A percentile compares a stretch with the other conserved stretches of the same genome.
Evolutionary conservation across 305 asterid genomes (phyloP).

Genomic region (Fraxinus paxiana): DNA sequence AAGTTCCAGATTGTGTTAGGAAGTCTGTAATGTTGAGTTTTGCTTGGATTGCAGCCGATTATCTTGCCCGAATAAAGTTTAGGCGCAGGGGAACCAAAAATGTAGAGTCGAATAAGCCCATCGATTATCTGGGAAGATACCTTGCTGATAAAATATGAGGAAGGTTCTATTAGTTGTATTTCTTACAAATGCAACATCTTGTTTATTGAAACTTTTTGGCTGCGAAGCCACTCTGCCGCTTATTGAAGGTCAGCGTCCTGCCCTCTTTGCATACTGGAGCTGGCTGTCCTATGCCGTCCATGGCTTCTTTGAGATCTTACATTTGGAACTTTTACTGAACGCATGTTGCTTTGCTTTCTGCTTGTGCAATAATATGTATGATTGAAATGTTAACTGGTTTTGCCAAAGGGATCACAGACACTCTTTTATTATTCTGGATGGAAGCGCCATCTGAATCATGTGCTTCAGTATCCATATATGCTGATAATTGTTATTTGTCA

Average conservation of each 20-base stretch:
- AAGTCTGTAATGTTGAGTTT: conserved; percentile 68
- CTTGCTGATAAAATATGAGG: conserved; percentile 65
- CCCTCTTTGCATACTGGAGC: background rate
- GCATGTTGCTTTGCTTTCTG: background rate
- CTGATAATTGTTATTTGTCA: background rate
- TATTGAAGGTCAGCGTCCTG: background rate
- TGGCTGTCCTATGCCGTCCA: background rate
- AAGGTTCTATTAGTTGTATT: background rate
- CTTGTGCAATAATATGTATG: background rate
- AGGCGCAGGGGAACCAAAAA: conserved; percentile 39
- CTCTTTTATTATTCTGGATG: background rate
- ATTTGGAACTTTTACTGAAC: background rate
- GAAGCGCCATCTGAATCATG: background rate
- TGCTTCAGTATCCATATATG: background rate
- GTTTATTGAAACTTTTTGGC: conserved; percentile 12
- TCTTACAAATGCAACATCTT: background rate
- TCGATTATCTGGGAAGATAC: conserved; percentile 65
- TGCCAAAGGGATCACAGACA: background rate
- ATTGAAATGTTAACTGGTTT: background rate
- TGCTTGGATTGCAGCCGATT: conserved; percentile 94
- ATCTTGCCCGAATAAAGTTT: conserved; percentile 71
- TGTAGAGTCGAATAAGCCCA: conserved; percentile 45
- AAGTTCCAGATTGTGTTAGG: conserved; percentile 32
- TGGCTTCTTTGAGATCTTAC: background rate
- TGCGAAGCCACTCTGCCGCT: conserved; percentile 28